These are phyloP conservation scores for Chlorella sp. DNA, from an alignment of 139 green algal species.

Conservation along the genomic window DNA sequence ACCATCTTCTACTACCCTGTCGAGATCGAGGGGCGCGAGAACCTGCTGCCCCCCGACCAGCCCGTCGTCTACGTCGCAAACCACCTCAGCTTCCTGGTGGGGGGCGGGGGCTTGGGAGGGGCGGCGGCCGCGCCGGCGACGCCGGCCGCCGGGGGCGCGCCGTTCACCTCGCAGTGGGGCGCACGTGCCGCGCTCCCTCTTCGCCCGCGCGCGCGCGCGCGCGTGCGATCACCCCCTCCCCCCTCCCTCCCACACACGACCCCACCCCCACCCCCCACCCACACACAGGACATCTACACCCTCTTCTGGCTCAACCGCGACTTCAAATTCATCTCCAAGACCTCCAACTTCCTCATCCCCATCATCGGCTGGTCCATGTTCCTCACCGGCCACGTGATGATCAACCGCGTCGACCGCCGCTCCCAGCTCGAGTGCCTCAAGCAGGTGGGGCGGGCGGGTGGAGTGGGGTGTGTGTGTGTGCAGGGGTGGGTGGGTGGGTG, in stretches of 20 bases:
- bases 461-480: no score
- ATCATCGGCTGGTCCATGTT: constrained; percentile 99
- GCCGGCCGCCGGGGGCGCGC: no score
- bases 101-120: no score
- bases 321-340: constrained; percentile 99
- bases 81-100: constrained; percentile 94
- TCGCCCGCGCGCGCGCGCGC: no score
- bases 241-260: no score
- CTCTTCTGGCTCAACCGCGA: constrained; percentile 84
- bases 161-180: no score
- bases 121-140: no score
- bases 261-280: no score
- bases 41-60: constrained; percentile 76
- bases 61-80: constrained; percentile 96
- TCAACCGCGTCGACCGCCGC: constrained; percentile 83
- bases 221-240: no score
- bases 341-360: constrained; percentile 95
- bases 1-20: constrained; percentile 86
- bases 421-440: constrained; percentile 89
- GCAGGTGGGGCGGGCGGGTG: no score
- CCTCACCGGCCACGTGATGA: constrained; percentile 77
- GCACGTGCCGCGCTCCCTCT: no score
- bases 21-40: constrained; percentile 80
- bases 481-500: no score
- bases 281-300: constrained; percentile 92